Percentiles rank a stretch among this genome's conserved stretches.
Conservation (phyloP, 768 basidiomycete genomes). For the Tulasnella calospora region DNA sequence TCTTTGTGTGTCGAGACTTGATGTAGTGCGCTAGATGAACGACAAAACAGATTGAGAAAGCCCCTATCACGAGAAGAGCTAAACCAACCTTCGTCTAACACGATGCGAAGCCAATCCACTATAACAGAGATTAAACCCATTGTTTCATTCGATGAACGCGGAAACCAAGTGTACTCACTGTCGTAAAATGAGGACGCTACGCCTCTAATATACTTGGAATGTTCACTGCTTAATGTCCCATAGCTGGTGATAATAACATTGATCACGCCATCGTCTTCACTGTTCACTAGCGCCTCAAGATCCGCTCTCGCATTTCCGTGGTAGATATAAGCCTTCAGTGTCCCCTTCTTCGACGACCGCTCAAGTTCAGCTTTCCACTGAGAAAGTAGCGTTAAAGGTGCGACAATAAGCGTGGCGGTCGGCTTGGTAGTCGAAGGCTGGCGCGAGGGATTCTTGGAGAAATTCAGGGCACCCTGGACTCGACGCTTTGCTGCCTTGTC, state of each 20-base stretch:
- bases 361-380: slow-evolving; percentile 94
- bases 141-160: not conserved
- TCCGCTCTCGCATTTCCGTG: slow-evolving; percentile 83
- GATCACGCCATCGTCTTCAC: slow-evolving; percentile 52
- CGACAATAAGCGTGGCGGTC: slow-evolving; percentile 79
- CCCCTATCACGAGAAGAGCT: not conserved
- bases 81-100: slow-evolving; percentile 64
- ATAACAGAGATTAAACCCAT: slow-evolving; percentile 17
- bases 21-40: slow-evolving; percentile 66
- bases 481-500: not conserved
- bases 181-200: slow-evolving; percentile 60
- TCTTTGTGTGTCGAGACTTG: slow-evolving; percentile 83
- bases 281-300: slow-evolving; percentile 52
- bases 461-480: slow-evolving; percentile 31
- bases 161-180: slow-evolving; percentile 32
- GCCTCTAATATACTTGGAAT: slow-evolving; percentile 47
- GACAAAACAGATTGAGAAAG: not conserved
- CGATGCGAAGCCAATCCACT: slow-evolving; percentile 78
- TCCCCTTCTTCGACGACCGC: slow-evolving; percentile 69
- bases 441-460: slow-evolving; percentile 37
- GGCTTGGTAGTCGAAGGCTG: slow-evolving; percentile 34
- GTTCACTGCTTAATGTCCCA: slow-evolving; percentile 85
- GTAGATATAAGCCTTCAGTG: slow-evolving; percentile 68
- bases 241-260: slow-evolving; percentile 90
- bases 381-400: slow-evolving; percentile 82